Evolutionary conservation across 441 rosid genomes (phyloP), one percentile per base, ranked within the genome.

Genomic region (Arabidopsis lyrata): DNA sequence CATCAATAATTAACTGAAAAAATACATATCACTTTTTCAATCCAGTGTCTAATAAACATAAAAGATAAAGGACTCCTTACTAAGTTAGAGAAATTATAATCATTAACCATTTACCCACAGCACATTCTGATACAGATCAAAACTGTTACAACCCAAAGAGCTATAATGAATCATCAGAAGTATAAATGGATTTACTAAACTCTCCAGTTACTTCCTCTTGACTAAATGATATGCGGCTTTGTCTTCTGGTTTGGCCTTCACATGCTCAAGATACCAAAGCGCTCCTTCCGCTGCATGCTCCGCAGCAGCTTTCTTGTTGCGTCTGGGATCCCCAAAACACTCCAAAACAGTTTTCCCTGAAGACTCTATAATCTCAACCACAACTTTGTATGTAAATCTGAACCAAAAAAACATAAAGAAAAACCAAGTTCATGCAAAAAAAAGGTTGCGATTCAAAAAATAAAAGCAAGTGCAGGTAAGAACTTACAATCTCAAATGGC

Each of bases 281-380:
- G 89, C 90, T 41, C 82, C 96, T 80, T 86, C 88, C 0, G 93
- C 87, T 42, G 96, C 93, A 75, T 83, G 82, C 68, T 86, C 90
- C 32, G 89, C 91, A n/a, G 93, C 90, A 34, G 64, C 48, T 77
- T 84, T 90, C 82, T 88, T 86, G 7, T 42, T 83, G 6, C 74
- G 5, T 53, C 53, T 82, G 45, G 89, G 85, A 9, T 60, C 78
- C 14, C 91, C 76, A 66, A 76, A 83, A 74, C 91, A 80, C 68
- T 88, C 90, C 67, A 88, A 45, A 31, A 72, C 20, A 3, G 75
- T 79, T 11, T 39, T 73, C 39, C 59, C 66, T 0, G 66, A 24
- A 48, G 64, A 57, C 31, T 70, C 82, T 74, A 61, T 61, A 52
- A 81, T 80, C 82, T 82, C 86, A 42, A 87, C 69, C 36, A 56